phyloP scores from a whole-genome alignment of 2,329 filamentous ascomycete genomes.

The Myotisia sp. region DNA sequence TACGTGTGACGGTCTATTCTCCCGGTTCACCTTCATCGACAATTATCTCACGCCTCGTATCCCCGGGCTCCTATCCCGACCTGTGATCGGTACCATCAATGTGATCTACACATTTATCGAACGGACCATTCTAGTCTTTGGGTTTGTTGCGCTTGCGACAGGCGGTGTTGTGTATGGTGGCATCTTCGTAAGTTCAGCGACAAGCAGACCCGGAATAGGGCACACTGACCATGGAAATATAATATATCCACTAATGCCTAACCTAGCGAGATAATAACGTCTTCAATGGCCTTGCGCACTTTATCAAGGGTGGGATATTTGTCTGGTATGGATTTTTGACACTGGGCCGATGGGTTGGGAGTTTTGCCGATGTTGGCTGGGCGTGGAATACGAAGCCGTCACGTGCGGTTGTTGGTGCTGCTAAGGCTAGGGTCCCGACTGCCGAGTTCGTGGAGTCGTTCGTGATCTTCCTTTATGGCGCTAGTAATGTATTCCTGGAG shows the following conservation, averaged over 20 bases:
- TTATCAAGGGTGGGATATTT: constrained; percentile 88
- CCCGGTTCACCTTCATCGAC: constrained; percentile 34
- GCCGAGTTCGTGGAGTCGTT: constrained; percentile 83
- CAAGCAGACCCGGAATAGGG: no score
- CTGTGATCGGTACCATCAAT: constrained; percentile 44
- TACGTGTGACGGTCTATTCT: constrained; percentile 31
- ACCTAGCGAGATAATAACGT: constrained; percentile 50
- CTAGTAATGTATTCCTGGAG: constrained; percentile 83
- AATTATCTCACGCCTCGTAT: constrained; percentile 41
- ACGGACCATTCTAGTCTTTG: constrained; percentile 61
- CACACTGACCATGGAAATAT: no score
- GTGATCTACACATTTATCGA: constrained; percentile 56
- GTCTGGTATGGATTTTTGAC: constrained; percentile 84
- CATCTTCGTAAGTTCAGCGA: constrained; percentile 60
- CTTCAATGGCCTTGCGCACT: constrained; percentile 81
- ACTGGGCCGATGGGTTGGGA: constrained; percentile 76
- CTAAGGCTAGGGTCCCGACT: constrained; percentile 50
- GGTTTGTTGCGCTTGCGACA: constrained; percentile 56
- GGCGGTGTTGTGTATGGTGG: constrained; percentile 67
- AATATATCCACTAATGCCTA: constrained; percentile 10
- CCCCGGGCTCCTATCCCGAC: constrained; percentile 41
- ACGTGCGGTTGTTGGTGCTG: constrained; percentile 42
- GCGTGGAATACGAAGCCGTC: constrained; percentile 77
- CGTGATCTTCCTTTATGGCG: constrained; percentile 79
- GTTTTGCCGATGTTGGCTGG: constrained; percentile 84